phyloP scores from a whole-genome alignment of 2,329 filamentous ascomycete genomes.

The Pochonia chlamydosporia region DNA sequence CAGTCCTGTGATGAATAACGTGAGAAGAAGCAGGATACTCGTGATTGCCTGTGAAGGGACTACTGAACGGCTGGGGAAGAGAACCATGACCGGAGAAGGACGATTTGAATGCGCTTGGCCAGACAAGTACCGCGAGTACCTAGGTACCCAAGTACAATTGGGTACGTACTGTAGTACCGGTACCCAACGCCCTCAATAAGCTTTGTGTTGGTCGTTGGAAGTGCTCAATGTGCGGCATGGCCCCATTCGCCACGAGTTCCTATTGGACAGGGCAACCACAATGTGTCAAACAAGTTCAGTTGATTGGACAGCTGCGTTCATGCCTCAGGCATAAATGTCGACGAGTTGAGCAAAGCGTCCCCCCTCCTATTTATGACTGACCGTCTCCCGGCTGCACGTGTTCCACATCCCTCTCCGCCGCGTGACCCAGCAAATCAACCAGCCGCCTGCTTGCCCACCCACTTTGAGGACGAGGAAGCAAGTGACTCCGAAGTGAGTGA shows the following conservation, averaged over 20 bases:
- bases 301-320: conserved; percentile 5
- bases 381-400: conserved; percentile 12
- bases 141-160: too few relatives aligned
- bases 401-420: conserved; percentile 12
- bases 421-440: conserved; percentile 12
- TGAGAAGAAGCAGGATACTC: not conserved
- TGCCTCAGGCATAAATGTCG: conserved; percentile 10
- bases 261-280: not conserved
- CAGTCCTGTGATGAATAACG: not conserved
- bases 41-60: not conserved
- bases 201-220: too few relatives aligned
- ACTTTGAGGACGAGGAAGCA: too few relatives aligned
- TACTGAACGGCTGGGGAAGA: too few relatives aligned
- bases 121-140: too few relatives aligned
- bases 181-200: too few relatives aligned
- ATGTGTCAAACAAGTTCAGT: not conserved
- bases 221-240: too few relatives aligned
- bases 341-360: not conserved
- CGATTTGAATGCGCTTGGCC: too few relatives aligned
- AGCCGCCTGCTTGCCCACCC: conserved; percentile 1
- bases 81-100: too few relatives aligned
- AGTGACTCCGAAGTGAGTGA: too few relatives aligned
- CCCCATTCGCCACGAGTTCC: conserved; percentile 3
- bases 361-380: conserved; percentile 8
- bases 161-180: too few relatives aligned